Evolutionary conservation across 2,329 filamentous ascomycete genomes (phyloP), one percentile per base, ranked within the genome.

Genomic region (Fusarium globosum): DNA sequence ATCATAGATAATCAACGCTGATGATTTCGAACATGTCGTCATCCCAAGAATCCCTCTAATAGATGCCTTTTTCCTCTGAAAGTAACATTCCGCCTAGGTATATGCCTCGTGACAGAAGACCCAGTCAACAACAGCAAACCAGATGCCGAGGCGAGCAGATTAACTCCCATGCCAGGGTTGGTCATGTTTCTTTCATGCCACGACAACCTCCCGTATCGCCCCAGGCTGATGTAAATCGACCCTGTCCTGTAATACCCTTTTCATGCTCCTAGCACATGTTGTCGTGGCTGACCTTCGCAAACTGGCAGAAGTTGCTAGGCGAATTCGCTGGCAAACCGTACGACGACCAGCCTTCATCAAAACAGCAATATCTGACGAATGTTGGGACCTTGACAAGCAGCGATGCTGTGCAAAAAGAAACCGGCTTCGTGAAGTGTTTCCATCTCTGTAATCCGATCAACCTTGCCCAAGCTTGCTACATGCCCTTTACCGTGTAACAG

Each of bases 381-480:
- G 36, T 45, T 30, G 23, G 64, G 12, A 38, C 28, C 15, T 45
- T 20, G 15, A 51, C 35, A 23, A 43, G 21, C n/a, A 42, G 53
- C 18, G 28, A 30, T 42, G 41, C 45, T 42, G 51, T 41, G 43
- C 42, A 38, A 61, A 43, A 43, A 55, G 45, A 46, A 21, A 12
- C 28, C 11, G 21, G 20, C 9, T 52, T 49, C 46, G 43, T n/a
- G 41, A 49, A 38, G 35, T 35, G 48, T 55, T 52, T 58, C 33
- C 33, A 41, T 60, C 45, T 69, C 42, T 45, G 66, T 49, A 61
- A 55, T 65, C 28, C 41, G 20, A 69, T 60, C 36, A 65, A 61
- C 59, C 66, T 59, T 60, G 36, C 36, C 35, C 56, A 45, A 21
- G 16, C 38, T 53, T 35, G 21, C 21, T 38, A 42, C 30, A 53